A percentile compares a stretch with the other conserved stretches of the same genome.
These are phyloP conservation scores for Coniophora puteana DNA, from an alignment of 1,284 basidiomycete genomes.

Conservation along the genomic window DNA sequence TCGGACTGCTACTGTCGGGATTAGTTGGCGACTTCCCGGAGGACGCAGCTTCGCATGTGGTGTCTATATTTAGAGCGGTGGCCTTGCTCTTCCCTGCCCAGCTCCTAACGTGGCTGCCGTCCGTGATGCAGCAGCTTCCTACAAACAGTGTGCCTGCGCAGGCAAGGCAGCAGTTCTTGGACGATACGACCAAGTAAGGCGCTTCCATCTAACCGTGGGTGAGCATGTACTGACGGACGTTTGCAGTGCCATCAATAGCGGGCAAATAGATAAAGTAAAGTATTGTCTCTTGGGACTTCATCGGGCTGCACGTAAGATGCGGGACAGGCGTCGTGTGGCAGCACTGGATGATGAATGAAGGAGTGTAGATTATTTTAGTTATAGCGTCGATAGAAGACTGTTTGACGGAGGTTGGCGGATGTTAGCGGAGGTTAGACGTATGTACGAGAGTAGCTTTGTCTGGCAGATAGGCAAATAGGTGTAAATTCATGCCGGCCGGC, in stretches of 20 bases:
- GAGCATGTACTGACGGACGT: neutral
- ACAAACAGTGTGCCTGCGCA: constrained; percentile 56
- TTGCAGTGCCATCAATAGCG: constrained; percentile 56
- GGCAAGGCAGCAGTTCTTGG: constrained; percentile 75
- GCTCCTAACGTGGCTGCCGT: constrained; percentile 70
- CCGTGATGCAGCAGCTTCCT: constrained; percentile 71
- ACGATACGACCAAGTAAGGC: constrained; percentile 70
- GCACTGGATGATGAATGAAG: constrained; percentile 35
- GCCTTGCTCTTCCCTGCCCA: constrained; percentile 65
- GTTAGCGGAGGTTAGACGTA: no score
- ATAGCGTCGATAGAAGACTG: no score
- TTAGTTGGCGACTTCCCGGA: constrained; percentile 87
- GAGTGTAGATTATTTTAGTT: constrained; percentile 5
- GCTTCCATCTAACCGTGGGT: constrained; percentile 10
- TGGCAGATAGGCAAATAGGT: neutral
- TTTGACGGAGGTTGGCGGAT: no score
- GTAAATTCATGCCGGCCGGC: neutral
- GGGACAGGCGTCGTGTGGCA: constrained; percentile 58
- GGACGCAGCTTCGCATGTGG: constrained; percentile 72
- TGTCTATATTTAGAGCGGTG: constrained; percentile 75
- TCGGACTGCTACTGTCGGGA: constrained; percentile 73
- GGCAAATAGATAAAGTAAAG: constrained; percentile 76
- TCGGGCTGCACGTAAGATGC: constrained; percentile 63
- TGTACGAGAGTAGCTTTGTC: neutral
- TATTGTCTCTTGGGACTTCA: constrained; percentile 65